Evolutionary conservation across 495 filamentous ascomycete species (phyloP).

Genomic region (Delitschia confertaspora): DNA sequence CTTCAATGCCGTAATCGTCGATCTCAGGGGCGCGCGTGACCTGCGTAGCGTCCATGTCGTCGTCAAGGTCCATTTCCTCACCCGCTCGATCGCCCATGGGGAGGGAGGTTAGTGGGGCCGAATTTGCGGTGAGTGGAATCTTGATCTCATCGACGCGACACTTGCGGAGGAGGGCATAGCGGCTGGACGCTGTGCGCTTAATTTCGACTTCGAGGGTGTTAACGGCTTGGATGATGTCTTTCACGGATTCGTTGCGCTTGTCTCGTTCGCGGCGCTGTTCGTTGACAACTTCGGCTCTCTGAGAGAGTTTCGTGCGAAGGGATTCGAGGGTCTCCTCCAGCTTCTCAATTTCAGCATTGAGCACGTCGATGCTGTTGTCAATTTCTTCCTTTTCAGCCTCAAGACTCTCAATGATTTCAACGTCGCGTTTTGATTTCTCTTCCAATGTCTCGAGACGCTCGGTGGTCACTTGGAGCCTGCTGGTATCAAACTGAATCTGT

Average conservation of each 20-base stretch:
- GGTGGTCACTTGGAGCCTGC: conserved; percentile 56
- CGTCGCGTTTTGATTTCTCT: conserved; percentile 54
- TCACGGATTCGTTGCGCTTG: conserved; percentile 73
- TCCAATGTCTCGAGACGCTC: conserved; percentile 62
- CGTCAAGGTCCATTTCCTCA: conserved; percentile 78
- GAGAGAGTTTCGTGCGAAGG: conserved; percentile 53
- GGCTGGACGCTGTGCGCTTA: conserved; percentile 69
- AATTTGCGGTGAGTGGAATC: conserved; percentile 67
- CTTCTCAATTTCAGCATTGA: conserved; percentile 67
- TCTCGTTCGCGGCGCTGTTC: conserved; percentile 76
- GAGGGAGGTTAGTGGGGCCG: conserved; percentile 66
- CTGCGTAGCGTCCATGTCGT: conserved; percentile 29
- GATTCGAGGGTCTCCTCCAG: conserved; percentile 62
- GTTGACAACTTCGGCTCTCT: conserved; percentile 66
- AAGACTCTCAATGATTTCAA: conserved; percentile 57
- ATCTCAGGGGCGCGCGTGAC: conserved; percentile 42
- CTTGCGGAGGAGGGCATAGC: conserved; percentile 73
- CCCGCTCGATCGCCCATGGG: conserved; percentile 76
- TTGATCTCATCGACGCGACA: conserved; percentile 92
- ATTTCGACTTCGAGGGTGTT: conserved; percentile 69
- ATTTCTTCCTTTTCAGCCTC: conserved; percentile 63
- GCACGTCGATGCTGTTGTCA: conserved; percentile 60
- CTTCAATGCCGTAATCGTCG: conserved; percentile 86
- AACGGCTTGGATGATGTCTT: conserved; percentile 67
- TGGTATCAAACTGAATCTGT: conserved; percentile 67